Evolutionary conservation across 345 rosid species (phyloP).

Genomic region (Arabidopsis suecica): DNA sequence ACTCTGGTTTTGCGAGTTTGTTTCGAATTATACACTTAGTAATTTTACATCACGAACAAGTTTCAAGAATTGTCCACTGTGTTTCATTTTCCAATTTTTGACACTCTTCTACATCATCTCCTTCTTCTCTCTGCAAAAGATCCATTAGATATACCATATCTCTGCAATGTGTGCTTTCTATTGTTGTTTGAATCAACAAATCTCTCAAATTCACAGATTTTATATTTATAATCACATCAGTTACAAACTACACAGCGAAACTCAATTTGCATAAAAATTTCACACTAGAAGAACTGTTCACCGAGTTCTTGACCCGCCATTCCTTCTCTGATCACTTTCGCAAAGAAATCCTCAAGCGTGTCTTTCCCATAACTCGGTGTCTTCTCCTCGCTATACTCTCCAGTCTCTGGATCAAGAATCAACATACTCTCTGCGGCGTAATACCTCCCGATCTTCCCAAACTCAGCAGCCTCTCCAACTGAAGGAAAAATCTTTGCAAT

Average conservation of each 20-base stretch:
- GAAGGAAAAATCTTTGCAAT: constrained; percentile 75
- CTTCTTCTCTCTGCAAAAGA: neutral
- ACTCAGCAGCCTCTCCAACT: constrained; percentile 92
- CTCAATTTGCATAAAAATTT: neutral
- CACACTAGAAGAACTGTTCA: constrained; percentile 70
- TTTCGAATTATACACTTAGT: neutral
- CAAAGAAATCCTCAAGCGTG: constrained; percentile 84
- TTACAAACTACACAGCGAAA: constrained; percentile 18
- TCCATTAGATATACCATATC: neutral
- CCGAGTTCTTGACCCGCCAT: constrained; percentile 97
- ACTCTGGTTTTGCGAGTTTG: neutral
- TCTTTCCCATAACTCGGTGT: constrained; percentile 94
- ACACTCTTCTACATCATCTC: neutral
- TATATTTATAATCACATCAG: constrained; percentile 2
- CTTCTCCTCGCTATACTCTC: constrained; percentile 80
- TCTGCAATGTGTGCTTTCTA: constrained; percentile 10
- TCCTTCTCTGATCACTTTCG: constrained; percentile 78
- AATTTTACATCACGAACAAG: neutral
- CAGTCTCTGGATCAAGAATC: constrained; percentile 80
- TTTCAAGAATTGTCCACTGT: neutral
- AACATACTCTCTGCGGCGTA: constrained; percentile 97
- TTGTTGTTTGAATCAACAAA: neutral
- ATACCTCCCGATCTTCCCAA: constrained; percentile 92
- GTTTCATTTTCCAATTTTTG: no score
- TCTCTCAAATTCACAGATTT: constrained; percentile 33